Evolutionary conservation across 2,329 filamentous ascomycete genomes (phyloP).

Genomic region (Diplodia intermedia): DNA sequence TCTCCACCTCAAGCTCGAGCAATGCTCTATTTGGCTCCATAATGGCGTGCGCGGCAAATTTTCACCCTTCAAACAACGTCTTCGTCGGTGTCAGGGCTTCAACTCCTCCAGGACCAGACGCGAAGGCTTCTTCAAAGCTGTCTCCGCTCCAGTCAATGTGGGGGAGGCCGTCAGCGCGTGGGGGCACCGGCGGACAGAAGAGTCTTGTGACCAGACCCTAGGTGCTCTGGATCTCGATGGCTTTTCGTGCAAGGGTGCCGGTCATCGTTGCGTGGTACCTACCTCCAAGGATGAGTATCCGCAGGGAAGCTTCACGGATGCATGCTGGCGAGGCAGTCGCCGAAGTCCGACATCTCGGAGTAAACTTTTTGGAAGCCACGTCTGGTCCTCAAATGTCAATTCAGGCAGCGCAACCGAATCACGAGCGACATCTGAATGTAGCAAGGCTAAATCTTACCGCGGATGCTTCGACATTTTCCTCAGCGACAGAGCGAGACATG

Average conservation of each 20-base stretch:
- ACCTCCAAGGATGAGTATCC: too few relatives aligned
- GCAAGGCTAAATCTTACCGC: too few relatives aligned
- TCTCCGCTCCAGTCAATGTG: neutral
- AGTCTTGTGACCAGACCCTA: neutral
- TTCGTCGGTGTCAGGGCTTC: neutral
- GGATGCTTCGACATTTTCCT: neutral
- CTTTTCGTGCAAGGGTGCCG: too few relatives aligned
- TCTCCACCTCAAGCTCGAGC: neutral
- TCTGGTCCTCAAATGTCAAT: neutral
- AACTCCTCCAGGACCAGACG: neutral
- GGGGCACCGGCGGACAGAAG: neutral
- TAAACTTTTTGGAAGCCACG: neutral
- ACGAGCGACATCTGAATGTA: too few relatives aligned
- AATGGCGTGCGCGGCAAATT: constrained; percentile 20
- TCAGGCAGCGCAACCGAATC: too few relatives aligned
- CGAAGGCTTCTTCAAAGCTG: neutral
- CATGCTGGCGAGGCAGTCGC: constrained; percentile 6
- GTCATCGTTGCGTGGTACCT: too few relatives aligned
- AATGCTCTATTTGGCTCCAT: constrained; percentile 17
- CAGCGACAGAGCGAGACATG: neutral
- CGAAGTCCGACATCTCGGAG: constrained; percentile 12
- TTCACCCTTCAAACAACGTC: neutral
- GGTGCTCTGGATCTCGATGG: too few relatives aligned
- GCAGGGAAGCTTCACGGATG: neutral
- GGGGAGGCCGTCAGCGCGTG: constrained; percentile 13